Percentiles rank a stretch among this genome's conserved stretches.
These are phyloP conservation scores for Ajuga reptans DNA, from an alignment of 305 asterid genomes.

Conservation along the genomic window DNA sequence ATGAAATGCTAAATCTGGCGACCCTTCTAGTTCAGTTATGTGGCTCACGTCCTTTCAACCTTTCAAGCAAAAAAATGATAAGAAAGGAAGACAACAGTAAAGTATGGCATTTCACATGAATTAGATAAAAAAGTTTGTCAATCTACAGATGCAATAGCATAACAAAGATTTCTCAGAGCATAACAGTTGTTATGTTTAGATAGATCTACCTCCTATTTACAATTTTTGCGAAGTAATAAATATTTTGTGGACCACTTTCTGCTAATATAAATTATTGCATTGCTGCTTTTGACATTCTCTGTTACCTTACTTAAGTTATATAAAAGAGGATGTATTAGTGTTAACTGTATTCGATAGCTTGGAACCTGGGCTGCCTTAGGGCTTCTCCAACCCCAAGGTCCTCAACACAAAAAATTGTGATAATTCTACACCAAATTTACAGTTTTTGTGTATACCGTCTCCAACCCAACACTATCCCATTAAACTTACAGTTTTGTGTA, in stretches of 20 bases:
- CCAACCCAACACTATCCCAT: too few species aligned
- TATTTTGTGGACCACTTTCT: background rate
- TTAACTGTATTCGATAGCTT: background rate
- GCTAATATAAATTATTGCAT: background rate
- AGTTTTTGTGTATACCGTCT: too few species aligned
- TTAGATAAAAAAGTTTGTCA: background rate
- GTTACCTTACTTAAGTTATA: background rate
- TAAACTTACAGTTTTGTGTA: too few species aligned
- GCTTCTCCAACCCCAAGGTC: too few species aligned
- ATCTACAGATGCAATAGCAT: background rate
- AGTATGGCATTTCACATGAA: background rate
- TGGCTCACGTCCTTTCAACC: background rate
- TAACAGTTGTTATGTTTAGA: background rate
- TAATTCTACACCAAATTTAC: too few species aligned
- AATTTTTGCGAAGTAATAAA: background rate
- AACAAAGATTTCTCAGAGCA: background rate
- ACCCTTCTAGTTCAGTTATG: background rate
- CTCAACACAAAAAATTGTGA: too few species aligned
- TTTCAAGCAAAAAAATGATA: background rate
- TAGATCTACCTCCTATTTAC: background rate
- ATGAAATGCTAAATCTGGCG: constrained; percentile 7
- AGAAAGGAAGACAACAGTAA: background rate
- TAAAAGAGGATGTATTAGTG: background rate
- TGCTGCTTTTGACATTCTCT: background rate
- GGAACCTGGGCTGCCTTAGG: constrained; percentile 15